Evolutionary conservation across 805 yeast genomes (phyloP), one percentile per base, ranked within the genome.

Genomic region (Candida ponderosae): DNA sequence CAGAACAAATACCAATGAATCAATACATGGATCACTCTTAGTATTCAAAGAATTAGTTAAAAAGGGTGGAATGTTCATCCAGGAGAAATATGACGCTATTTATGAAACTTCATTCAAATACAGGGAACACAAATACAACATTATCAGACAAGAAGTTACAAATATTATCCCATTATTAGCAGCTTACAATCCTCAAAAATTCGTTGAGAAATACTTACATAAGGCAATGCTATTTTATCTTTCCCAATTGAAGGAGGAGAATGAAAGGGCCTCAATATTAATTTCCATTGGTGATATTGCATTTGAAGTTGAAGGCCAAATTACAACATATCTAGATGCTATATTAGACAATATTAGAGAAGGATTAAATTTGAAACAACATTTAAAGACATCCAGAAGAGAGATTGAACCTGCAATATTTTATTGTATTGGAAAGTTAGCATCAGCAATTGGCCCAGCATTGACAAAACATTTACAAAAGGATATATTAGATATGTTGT

Each of bases 361-460:
- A 40, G 89, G 93, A 0, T 65, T 90, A 20, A 68, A 74, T 24
- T 47, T 62, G 1, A 64, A 60, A 38, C 57, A 50, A 27, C 65
- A 74, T 23, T 43, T 53, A 1, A 59, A 57, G 38, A n/a, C 28
- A 13, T 59, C 60, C 15, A 75, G 77, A 44, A 81, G 77, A 51
- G 88, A 82, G 34, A 77, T 82, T 32, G 95, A 86, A 46, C 81
- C 85, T 0, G 88, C 95, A 1, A 75, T 90, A 17, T 90, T 89
- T 51, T 85, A 83, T 48, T 93, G 97, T 55, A 70, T 90, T 32
- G 86, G 94, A 0, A 83, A 86, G 59, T 62, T 93, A 28, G 89
- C 96, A 0, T 71, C 72, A 19, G 90, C 97, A 0, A 86, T 90
- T 14, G 97, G 97, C 0, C 94, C 96, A 11, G 95, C 96, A 0